A percentile compares a stretch with the other conserved stretches of the same genome.
phyloP scores from a whole-genome alignment of 192 early-diverging fungal genomes.

The Helicostylum pulchrum region DNA sequence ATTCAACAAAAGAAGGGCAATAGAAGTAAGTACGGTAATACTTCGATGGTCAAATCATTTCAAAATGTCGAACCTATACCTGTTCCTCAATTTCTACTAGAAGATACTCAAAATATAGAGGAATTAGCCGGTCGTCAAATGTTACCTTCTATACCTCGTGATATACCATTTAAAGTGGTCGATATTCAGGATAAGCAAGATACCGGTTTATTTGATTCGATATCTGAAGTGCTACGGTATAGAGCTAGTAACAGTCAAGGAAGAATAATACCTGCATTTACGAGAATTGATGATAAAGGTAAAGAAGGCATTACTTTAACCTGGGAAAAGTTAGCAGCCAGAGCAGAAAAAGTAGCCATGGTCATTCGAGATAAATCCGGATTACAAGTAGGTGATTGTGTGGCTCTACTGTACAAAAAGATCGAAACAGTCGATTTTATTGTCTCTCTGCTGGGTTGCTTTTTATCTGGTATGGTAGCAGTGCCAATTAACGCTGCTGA shows the following conservation, averaged over 20 bases:
- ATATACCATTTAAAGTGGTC: slow-evolving; percentile 41
- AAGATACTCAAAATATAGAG: slow-evolving; percentile 13
- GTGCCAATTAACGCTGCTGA: slow-evolving; percentile 83
- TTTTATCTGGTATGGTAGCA: slow-evolving; percentile 77
- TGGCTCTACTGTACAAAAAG: slow-evolving; percentile 78
- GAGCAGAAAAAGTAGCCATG: slow-evolving; percentile 70
- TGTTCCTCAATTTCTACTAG: slow-evolving; percentile 9
- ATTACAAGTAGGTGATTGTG: slow-evolving; percentile 59
- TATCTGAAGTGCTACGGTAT: slow-evolving; percentile 66
- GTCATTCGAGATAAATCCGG: slow-evolving; percentile 62
- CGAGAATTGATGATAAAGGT: slow-evolving; percentile 71
- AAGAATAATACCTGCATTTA: slow-evolving; percentile 58
- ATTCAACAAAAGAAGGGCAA: background rate
- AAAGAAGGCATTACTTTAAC: slow-evolving; percentile 63
- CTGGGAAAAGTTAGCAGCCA: slow-evolving; percentile 67
- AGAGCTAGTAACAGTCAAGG: slow-evolving; percentile 47
- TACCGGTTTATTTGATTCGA: slow-evolving; percentile 52
- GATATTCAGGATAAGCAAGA: slow-evolving; percentile 35
- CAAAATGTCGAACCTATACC: slow-evolving; percentile 28
- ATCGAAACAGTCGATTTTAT: slow-evolving; percentile 77
- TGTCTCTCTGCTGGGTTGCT: slow-evolving; percentile 75
- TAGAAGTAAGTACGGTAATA: slow-evolving; percentile 24
- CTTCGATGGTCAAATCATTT: slow-evolving; percentile 27
- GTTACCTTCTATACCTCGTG: slow-evolving; percentile 48
- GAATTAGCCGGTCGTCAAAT: slow-evolving; percentile 55